phyloP scores from a whole-genome alignment of 495 filamentous ascomycete genomes.

The Penicillium simplicissimum region DNA sequence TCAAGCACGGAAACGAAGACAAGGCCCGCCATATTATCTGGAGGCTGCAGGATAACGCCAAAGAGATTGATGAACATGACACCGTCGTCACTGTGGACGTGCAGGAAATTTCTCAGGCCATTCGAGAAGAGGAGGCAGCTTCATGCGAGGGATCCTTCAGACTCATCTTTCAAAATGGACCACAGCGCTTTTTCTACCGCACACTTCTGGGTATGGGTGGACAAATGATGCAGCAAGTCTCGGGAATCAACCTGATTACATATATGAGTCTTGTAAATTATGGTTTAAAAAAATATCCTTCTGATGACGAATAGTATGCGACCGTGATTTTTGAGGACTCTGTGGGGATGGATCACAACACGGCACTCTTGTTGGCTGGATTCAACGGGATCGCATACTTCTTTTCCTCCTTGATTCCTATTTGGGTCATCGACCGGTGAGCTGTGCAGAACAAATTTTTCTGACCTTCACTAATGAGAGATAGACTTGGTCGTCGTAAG shows the following conservation, averaged over 20 bases:
- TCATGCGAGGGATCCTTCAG: slow-evolving; percentile 29
- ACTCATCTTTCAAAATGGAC: slow-evolving; percentile 40
- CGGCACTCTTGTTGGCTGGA: slow-evolving; percentile 46
- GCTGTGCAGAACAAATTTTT: not conserved
- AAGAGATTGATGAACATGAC: slow-evolving; percentile 27
- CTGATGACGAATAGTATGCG: slow-evolving; percentile 27
- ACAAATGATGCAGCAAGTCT: slow-evolving; percentile 50
- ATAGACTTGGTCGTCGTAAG: slow-evolving; percentile 46
- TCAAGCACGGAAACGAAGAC: slow-evolving; percentile 34
- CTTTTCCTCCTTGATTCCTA: slow-evolving; percentile 48
- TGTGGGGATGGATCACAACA: slow-evolving; percentile 41
- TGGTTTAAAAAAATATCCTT: not conserved
- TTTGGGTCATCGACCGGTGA: slow-evolving; percentile 52
- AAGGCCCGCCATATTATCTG: slow-evolving; percentile 37
- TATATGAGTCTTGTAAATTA: slow-evolving; percentile 29
- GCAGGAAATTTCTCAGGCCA: slow-evolving; percentile 32
- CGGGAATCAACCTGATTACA: slow-evolving; percentile 48
- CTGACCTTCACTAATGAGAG: slow-evolving; percentile 4
- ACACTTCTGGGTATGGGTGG: slow-evolving; percentile 41
- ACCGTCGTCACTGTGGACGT: slow-evolving; percentile 30
- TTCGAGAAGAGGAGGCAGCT: slow-evolving; percentile 33
- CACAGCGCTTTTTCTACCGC: slow-evolving; percentile 33
- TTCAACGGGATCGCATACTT: slow-evolving; percentile 52
- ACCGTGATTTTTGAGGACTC: slow-evolving; percentile 40
- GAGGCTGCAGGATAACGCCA: slow-evolving; percentile 35